Base-by-base conservation (phyloP, 2,329 filamentous ascomycete genomes). In the Epichloe typhina region DNA sequence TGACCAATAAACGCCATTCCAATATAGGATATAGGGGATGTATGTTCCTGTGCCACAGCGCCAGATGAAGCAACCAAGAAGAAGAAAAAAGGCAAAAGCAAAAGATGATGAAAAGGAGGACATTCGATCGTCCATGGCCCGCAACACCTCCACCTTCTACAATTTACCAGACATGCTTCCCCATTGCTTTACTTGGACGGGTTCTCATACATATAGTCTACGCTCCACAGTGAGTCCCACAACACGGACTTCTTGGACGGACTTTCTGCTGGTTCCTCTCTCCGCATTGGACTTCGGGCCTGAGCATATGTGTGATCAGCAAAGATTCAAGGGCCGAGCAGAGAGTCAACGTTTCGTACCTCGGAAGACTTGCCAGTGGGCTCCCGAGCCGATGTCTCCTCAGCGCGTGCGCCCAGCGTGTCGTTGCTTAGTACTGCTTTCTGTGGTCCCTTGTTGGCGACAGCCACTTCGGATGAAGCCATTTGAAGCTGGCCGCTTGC, bases 141-240 rank as follows among this genome's bases (percentile, higher is more conserved):
- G 26, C 26, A 31, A 31, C 26, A 11, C 26, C 26, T 31, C 8
- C 8, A 11, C 8, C 8, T 11, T 31, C 3, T 11, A 31, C 26
- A 31, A 11, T 31, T 4, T 15, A 23, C 33, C 19, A 33, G 37
- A 21, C 12, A 19, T 21, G 41, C 26, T 33, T 23, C 37, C 41
- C 8, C 21, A n/a, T n/a, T 41, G 46, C 47, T n/a, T 54, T 57
- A 62, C 54, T 55, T 62, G n/a, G 51, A 49, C 2, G 59, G 57
- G 41, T 70, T 73, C 56, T 76, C 77, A 47, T 77, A 73, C 54
- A 69, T 79, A 44, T 80, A 70, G 57, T 83, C 79, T 26, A 82
- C 60, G 54, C 71, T 79, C 79, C 80, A 83, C 15, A 83, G 64
- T 12, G 76, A 72, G 56, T 82, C 79, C 78, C 79, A 84, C 9